phyloP scores from a whole-genome alignment of 2,329 filamentous ascomycete species.

The Aspergillus ibericus region DNA sequence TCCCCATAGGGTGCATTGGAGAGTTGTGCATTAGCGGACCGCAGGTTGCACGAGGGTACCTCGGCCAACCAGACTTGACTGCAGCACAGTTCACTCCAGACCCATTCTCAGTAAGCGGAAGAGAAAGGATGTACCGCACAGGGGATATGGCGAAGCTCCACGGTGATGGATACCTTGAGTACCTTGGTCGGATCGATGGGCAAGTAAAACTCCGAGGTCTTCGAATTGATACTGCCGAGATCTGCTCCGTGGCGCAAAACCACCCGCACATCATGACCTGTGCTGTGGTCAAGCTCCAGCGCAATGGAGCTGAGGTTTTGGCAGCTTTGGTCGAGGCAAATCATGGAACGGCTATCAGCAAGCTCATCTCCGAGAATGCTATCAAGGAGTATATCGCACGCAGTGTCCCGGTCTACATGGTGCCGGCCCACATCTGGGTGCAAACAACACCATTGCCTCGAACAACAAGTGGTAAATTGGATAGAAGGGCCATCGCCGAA shows the following conservation, averaged over 20 bases:
- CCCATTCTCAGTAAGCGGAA: neutral
- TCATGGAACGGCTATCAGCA: neutral
- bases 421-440: neutral
- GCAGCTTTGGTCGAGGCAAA: neutral
- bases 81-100: neutral
- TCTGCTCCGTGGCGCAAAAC: neutral
- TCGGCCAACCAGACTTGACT: neutral
- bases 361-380: neutral
- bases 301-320: neutral
- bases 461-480: neutral
- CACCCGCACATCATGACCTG: neutral
- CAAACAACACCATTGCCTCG: neutral
- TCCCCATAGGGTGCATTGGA: neutral
- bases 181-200: slow-evolving; percentile 2
- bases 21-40: slow-evolving; percentile 7
- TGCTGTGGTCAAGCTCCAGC: neutral
- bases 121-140: slow-evolving; percentile 2
- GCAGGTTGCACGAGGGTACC: slow-evolving; percentile 5
- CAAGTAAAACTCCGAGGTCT: slow-evolving; percentile 5
- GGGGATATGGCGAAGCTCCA: slow-evolving; percentile 2
- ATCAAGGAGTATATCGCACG: neutral
- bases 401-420: slow-evolving; percentile 1
- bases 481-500: neutral
- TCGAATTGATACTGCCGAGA: neutral
- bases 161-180: slow-evolving; percentile 1